A percentile compares a stretch with the other conserved stretches of the same genome.
These are phyloP conservation scores for Aspergillus ochraceoroseus DNA, from an alignment of 2,329 filamentous ascomycete species.

Conservation along the genomic window DNA sequence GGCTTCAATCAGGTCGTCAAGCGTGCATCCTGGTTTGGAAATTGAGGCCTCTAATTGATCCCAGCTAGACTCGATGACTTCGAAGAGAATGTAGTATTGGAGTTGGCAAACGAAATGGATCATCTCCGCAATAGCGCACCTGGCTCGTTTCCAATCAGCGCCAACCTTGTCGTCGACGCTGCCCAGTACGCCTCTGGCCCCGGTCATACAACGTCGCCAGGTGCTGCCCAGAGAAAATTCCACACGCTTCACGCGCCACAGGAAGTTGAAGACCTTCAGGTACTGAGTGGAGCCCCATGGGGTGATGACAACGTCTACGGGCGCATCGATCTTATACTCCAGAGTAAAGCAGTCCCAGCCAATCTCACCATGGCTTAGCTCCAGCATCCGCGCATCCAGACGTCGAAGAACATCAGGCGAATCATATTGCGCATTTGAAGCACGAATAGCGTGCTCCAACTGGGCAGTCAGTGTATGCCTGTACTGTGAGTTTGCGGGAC, in stretches of 20 bases:
- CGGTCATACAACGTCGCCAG: constrained; percentile 95
- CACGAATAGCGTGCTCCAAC: constrained; percentile 91
- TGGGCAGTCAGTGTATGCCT: constrained; percentile 96
- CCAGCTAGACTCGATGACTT: constrained; percentile 97
- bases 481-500: constrained; percentile 94
- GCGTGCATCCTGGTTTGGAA: constrained; percentile 76
- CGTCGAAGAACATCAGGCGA: constrained; percentile 83
- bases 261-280: constrained; percentile 97
- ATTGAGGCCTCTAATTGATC: constrained; percentile 79
- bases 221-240: constrained; percentile 88
- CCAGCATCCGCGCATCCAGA: constrained; percentile 95
- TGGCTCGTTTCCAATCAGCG: constrained; percentile 81
- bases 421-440: constrained; percentile 95
- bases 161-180: constrained; percentile 67
- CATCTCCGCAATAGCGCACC: constrained; percentile 92
- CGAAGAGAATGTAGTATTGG: constrained; percentile 97
- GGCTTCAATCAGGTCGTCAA: constrained; percentile 90
- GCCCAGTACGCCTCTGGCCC: constrained; percentile 81
- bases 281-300: constrained; percentile 95
- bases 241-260: constrained; percentile 96
- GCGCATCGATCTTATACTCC: constrained; percentile 96
- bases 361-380: constrained; percentile 92
- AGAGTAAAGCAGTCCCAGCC: constrained; percentile 99
- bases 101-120: constrained; percentile 96
- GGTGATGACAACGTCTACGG: constrained; percentile 93